Evolutionary conservation across 805 yeast species (phyloP).

Genomic region (Metschnikowia colocasiae): DNA sequence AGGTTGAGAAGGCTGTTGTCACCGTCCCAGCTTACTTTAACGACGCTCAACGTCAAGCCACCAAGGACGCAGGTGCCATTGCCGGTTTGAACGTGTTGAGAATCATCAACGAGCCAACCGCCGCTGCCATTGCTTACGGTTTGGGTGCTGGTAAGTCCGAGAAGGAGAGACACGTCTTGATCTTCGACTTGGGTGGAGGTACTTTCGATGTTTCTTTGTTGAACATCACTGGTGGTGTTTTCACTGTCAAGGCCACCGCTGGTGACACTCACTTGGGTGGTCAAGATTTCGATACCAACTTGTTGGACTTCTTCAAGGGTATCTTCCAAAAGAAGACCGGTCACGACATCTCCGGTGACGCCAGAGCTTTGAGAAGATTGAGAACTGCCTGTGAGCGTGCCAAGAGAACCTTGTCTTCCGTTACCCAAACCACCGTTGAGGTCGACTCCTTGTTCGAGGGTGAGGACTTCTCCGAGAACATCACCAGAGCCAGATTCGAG

Average conservation of each 20-base stretch:
- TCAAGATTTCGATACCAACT: constrained; percentile 51
- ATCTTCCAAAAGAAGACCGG: constrained; percentile 48
- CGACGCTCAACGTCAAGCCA: constrained; percentile 50
- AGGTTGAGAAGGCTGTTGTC: constrained; percentile 54
- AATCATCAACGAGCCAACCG: constrained; percentile 57
- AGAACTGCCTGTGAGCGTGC: constrained; percentile 99
- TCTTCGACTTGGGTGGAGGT: constrained; percentile 97
- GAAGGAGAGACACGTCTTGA: constrained; percentile 66
- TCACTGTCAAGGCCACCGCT: constrained; percentile 89
- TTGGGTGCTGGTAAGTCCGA: constrained; percentile 30
- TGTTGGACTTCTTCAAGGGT: constrained; percentile 45
- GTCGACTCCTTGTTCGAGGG: constrained; percentile 94
- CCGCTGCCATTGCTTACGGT: constrained; percentile 42
- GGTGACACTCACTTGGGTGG: constrained; percentile 54
- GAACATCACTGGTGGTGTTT: constrained; percentile 92
- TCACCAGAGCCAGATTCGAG: constrained; percentile 97
- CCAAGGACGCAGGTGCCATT: constrained; percentile 52
- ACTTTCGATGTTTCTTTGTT: constrained; percentile 93
- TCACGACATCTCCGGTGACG: constrained; percentile 43
- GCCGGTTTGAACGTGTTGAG: constrained; percentile 48
- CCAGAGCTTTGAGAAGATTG: constrained; percentile 62
- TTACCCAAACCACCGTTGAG: constrained; percentile 93
- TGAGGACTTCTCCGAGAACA: constrained; percentile 89
- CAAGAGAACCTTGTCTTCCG: constrained; percentile 91
- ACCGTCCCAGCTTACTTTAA: constrained; percentile 50